phyloP scores from a whole-genome alignment of 208 protist genomes.

The Phytomonas sp. region DNA sequence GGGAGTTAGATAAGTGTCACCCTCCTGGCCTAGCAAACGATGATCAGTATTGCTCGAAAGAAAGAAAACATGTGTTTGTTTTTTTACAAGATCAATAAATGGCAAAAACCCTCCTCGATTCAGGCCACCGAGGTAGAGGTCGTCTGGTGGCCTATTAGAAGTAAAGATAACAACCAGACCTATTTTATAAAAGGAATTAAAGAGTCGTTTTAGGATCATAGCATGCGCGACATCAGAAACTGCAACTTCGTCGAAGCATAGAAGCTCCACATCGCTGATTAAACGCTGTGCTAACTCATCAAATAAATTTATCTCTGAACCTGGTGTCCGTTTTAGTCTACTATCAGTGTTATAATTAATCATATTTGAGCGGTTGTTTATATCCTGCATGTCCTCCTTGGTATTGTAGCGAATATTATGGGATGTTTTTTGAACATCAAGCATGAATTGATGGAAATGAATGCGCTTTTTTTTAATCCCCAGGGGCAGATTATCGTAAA shows the following conservation, averaged over 20 bases:
- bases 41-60: constrained; percentile 90
- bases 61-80: constrained; percentile 78
- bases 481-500: constrained; percentile 77
- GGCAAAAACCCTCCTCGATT: constrained; percentile 92
- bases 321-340: constrained; percentile 43
- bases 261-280: constrained; percentile 81
- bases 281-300: constrained; percentile 84
- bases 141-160: constrained; percentile 80
- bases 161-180: constrained; percentile 91
- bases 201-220: constrained; percentile 93
- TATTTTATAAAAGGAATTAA: constrained; percentile 85
- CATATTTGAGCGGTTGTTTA: constrained; percentile 26
- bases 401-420: constrained; percentile 60
- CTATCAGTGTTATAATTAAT: constrained; percentile 45
- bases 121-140: constrained; percentile 90
- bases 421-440: constrained; percentile 88
- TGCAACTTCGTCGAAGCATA: constrained; percentile 93
- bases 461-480: constrained; percentile 84
- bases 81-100: constrained; percentile 91
- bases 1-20: constrained; percentile 64
- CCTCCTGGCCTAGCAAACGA: constrained; percentile 66
- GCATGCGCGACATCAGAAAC: constrained; percentile 92
- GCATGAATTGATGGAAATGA: constrained; percentile 96
- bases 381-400: constrained; percentile 37
- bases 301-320: constrained; percentile 65